phyloP scores from a whole-genome alignment of 1,284 basidiomycete species.

The Papiliotrema laurentii region DNA sequence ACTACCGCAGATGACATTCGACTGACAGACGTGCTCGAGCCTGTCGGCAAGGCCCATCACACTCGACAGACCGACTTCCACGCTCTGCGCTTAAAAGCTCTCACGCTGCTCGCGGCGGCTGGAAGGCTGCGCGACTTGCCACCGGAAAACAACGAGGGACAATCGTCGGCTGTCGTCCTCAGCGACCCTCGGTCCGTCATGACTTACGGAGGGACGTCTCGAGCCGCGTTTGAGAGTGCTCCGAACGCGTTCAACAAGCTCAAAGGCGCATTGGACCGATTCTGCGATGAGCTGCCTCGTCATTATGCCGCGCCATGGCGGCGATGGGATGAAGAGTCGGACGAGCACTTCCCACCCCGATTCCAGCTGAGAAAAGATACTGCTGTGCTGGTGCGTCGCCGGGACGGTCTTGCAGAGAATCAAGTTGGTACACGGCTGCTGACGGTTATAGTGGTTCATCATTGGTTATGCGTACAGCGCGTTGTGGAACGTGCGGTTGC shows the following conservation, averaged over 20 bases:
- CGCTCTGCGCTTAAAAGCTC: constrained; percentile 21
- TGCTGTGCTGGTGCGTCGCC: neutral
- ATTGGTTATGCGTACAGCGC: constrained; percentile 26
- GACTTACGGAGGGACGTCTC: neutral
- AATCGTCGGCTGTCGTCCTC: neutral
- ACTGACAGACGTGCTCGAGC: constrained; percentile 12
- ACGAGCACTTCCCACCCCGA: neutral
- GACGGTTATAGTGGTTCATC: constrained; percentile 19
- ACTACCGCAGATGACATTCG: constrained; percentile 19
- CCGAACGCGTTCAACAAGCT: constrained; percentile 11
- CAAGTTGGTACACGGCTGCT: neutral
- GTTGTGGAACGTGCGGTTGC: constrained; percentile 23
- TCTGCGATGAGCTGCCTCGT: neutral
- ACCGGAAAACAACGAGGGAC: constrained; percentile 10
- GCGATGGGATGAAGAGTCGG: neutral
- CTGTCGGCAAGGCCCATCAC: neutral
- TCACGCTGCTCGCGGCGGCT: constrained; percentile 17
- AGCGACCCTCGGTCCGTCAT: neutral
- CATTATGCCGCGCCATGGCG: neutral
- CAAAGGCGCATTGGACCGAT: constrained; percentile 9
- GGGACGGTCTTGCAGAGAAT: neutral
- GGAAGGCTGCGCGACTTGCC: constrained; percentile 16
- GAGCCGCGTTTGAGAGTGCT: neutral
- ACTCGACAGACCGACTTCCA: constrained; percentile 13
- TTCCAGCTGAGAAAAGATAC: neutral